A percentile compares a stretch with the other conserved stretches of the same genome.
These are phyloP conservation scores for Rhodotorula sp. DNA, from an alignment of 1,284 basidiomycete species.

Conservation along the genomic window DNA sequence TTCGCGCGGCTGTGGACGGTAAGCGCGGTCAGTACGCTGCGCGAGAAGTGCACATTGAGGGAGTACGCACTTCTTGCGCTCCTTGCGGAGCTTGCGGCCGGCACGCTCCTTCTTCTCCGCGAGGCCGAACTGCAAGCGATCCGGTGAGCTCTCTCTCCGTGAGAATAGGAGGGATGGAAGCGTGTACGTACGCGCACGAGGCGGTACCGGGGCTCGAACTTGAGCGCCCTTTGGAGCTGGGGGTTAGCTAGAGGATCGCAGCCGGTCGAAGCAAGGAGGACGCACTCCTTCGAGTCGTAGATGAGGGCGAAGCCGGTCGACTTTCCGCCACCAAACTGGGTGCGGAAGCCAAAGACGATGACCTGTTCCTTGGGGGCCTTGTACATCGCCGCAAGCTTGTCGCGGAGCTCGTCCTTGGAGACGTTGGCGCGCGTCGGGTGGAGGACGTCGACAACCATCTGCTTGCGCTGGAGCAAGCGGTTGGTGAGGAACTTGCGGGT, in stretches of 20 bases:
- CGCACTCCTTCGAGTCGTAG: slow-evolving; percentile 85
- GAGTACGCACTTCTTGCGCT: slow-evolving; percentile 80
- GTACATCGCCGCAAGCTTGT: slow-evolving; percentile 80
- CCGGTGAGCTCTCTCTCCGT: too few relatives aligned
- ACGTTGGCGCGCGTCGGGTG: slow-evolving; percentile 96
- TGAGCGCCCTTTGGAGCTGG: slow-evolving; percentile 46
- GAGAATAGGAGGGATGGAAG: not conserved
- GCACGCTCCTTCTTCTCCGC: slow-evolving; percentile 76
- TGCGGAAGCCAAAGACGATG: slow-evolving; percentile 65
- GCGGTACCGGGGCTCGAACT: slow-evolving; percentile 96
- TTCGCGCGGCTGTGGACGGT: slow-evolving; percentile 62
- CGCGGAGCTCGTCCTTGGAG: slow-evolving; percentile 86
- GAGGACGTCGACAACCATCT: slow-evolving; percentile 50
- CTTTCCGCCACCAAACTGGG: slow-evolving; percentile 97
- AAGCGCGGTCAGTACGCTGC: too few relatives aligned
- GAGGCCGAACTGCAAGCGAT: slow-evolving; percentile 83
- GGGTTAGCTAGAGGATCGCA: not conserved
- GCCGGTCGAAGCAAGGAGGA: not conserved
- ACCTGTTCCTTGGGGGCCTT: slow-evolving; percentile 65
- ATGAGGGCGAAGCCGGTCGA: slow-evolving; percentile 97
- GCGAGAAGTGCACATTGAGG: too few relatives aligned
- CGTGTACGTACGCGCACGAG: slow-evolving; percentile 78
- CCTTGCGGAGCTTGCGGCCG: slow-evolving; percentile 97
- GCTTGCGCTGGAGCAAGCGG: slow-evolving; percentile 86
- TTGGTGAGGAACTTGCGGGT: slow-evolving; percentile 99